Conservation (phyloP, 2,329 filamentous ascomycete species). For the Cladosporium velox region DNA sequence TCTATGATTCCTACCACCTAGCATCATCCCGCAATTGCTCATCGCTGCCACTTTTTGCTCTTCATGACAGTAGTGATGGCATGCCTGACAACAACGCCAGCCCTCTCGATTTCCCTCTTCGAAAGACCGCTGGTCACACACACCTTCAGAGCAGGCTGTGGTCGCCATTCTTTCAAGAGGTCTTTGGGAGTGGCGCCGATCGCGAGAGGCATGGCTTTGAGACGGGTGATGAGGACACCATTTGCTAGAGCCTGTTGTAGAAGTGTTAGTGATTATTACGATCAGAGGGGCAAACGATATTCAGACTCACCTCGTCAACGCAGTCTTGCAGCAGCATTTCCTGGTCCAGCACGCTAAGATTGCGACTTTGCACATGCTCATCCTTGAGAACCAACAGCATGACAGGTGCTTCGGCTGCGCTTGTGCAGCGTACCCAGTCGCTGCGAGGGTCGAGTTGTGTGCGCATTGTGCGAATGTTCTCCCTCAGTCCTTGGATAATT, state of each 20-base stretch:
- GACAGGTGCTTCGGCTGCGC: slow-evolving; percentile 80
- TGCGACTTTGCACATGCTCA: slow-evolving; percentile 72
- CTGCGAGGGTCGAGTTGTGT: slow-evolving; percentile 87
- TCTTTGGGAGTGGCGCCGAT: slow-evolving; percentile 67
- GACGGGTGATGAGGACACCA: slow-evolving; percentile 81
- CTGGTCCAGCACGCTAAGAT: slow-evolving; percentile 72
- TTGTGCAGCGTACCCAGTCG: slow-evolving; percentile 87
- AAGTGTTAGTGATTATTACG: slow-evolving; percentile 17
- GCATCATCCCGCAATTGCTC: not conserved
- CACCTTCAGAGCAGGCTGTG: slow-evolving; percentile 83
- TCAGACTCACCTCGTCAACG: slow-evolving; percentile 81
- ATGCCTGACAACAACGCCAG: slow-evolving; percentile 82
- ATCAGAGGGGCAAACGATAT: not conserved
- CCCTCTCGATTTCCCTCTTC: slow-evolving; percentile 95
- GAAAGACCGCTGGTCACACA: slow-evolving; percentile 85
- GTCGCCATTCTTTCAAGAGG: slow-evolving; percentile 59
- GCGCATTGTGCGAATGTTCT: slow-evolving; percentile 83
- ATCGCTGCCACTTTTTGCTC: slow-evolving; percentile 39
- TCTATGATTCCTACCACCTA: not conserved
- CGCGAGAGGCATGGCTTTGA: slow-evolving; percentile 70
- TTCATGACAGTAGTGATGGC: slow-evolving; percentile 91
- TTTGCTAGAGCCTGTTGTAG: slow-evolving; percentile 71
- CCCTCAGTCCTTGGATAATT: slow-evolving; percentile 73
- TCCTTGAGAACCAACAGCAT: slow-evolving; percentile 81
- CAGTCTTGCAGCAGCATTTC: slow-evolving; percentile 83